Conservation (phyloP, 176 grass and related monocot genomes). For the sorghum (Sorghum bicolor) region Sorghum_bicolor_NCBIv3 NC_012870.2:55377001-55377500, state of each 20-base stretch:
- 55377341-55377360: slow-evolving; percentile 60
- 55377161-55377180: background rate
- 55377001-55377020: background rate
- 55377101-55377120: background rate
- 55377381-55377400: slow-evolving; percentile 86
- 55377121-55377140: background rate
- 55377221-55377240: background rate
- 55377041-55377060: background rate
- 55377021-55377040: no score
- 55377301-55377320: slow-evolving; percentile 65
- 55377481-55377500: slow-evolving; percentile 82
- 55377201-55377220: background rate
- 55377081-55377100: background rate
- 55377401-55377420: slow-evolving; percentile 91
- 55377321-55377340: slow-evolving; percentile 91
- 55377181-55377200: background rate
- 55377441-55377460: slow-evolving; percentile 50
- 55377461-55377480: slow-evolving; percentile 82
- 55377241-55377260: background rate
- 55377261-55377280: slow-evolving; percentile 1
- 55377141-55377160: background rate
- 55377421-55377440: slow-evolving; percentile 59
- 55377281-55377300: slow-evolving; percentile 93
- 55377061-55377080: background rate
- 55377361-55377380: slow-evolving; percentile 65